Conservation (phyloP, 1,284 basidiomycete species). For the Jaminaea rosea region DNA sequence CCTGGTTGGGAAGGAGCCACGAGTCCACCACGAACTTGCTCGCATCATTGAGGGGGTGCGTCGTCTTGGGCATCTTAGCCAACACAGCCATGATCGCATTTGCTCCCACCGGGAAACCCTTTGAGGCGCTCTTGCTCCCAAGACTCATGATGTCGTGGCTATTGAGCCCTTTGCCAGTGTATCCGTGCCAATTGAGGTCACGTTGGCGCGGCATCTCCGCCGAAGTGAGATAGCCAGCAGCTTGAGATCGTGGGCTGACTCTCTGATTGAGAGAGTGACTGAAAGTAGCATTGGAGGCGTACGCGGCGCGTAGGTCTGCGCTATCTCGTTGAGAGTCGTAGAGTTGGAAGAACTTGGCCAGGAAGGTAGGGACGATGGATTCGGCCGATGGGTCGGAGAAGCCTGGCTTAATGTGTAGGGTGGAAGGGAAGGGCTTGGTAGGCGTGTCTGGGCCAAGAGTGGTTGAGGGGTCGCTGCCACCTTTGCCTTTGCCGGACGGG, state of each 20-base stretch:
- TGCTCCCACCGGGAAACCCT: conserved; percentile 8
- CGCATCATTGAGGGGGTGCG: conserved; percentile 60
- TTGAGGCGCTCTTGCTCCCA: conserved; percentile 5
- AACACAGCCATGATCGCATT: conserved; percentile 59
- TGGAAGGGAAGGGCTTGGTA: conserved; percentile 57
- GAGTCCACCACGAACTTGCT: conserved; percentile 78
- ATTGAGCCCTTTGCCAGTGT: conserved; percentile 51
- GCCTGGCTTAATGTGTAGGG: conserved; percentile 61
- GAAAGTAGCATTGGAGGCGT: conserved; percentile 75
- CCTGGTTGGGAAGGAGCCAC: conserved; percentile 56
- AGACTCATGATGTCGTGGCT: conserved; percentile 42
- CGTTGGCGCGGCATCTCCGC: conserved; percentile 64
- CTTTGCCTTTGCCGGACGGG: too few species aligned
- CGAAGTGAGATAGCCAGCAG: conserved; percentile 36
- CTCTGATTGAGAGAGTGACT: conserved; percentile 74
- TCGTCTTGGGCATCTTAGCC: conserved; percentile 63
- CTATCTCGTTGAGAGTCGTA: conserved; percentile 69
- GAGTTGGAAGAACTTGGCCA: conserved; percentile 68
- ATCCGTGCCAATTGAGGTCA: conserved; percentile 64
- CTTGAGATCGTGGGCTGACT: conserved; percentile 61
- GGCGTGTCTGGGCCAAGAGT: background rate
- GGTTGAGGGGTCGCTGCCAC: conserved; percentile 17
- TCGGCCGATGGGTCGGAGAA: conserved; percentile 66
- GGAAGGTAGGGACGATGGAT: conserved; percentile 60
- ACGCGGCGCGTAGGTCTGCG: conserved; percentile 58